Evolutionary conservation across 306 rosid species (phyloP).

Genomic region (Cotoneaster glaucophyllus): DNA sequence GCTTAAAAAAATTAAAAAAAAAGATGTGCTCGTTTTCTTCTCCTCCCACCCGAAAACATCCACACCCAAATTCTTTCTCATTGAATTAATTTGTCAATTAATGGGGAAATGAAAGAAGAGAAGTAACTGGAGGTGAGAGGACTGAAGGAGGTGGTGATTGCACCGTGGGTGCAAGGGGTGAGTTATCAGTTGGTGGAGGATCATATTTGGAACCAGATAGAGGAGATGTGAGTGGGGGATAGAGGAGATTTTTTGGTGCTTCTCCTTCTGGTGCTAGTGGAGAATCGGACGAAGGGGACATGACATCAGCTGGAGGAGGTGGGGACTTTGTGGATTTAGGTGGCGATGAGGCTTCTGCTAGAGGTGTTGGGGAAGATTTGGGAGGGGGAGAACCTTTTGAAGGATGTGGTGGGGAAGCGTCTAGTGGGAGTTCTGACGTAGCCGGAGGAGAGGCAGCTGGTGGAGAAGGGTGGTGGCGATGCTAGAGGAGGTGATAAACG

Average conservation of each 20-base stretch:
- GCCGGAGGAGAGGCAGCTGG: constrained; percentile 35
- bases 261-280: constrained; percentile 39
- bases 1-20: too few relatives aligned
- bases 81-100: too few relatives aligned
- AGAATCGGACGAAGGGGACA: constrained; percentile 43
- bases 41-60: too few relatives aligned
- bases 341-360: constrained; percentile 41
- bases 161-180: constrained; percentile 33
- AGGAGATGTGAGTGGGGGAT: constrained; percentile 42
- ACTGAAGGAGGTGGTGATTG: constrained; percentile 61
- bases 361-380: constrained; percentile 34
- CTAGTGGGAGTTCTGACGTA: constrained; percentile 14
- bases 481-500: constrained; percentile 19
- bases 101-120: not conserved
- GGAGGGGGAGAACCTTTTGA: constrained; percentile 50
- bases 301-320: constrained; percentile 52
- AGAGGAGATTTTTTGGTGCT: constrained; percentile 52
- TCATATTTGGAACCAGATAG: constrained; percentile 42
- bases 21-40: too few relatives aligned
- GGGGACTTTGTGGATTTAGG: constrained; percentile 35
- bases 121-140: constrained; percentile 47
- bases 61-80: too few relatives aligned
- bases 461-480: constrained; percentile 26
- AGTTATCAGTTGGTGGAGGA: constrained; percentile 31
- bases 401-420: constrained; percentile 14